A percentile compares a stretch with the other conserved stretches of the same genome.
phyloP scores from a whole-genome alignment of 2,329 filamentous ascomycete species.

The Ophiostoma perfectum region DNA sequence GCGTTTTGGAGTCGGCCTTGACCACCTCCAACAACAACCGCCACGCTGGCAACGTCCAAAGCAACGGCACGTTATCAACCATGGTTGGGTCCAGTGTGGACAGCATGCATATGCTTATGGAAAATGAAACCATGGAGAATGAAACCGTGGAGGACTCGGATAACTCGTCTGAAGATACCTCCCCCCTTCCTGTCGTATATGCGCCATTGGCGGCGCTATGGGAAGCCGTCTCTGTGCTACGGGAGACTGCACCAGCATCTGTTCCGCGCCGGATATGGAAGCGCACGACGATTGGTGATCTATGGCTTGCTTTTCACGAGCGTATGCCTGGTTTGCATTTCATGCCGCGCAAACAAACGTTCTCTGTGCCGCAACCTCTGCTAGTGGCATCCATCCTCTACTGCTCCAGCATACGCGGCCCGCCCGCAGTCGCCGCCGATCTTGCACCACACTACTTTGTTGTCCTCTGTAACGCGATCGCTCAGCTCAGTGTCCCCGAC shows the following conservation, averaged over 20 bases:
- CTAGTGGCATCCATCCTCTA: constrained; percentile 43
- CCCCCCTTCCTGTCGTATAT: constrained; percentile 10
- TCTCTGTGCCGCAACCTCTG: constrained; percentile 40
- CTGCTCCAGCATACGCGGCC: constrained; percentile 31
- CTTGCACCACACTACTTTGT: constrained; percentile 26
- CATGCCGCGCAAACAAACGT: constrained; percentile 39
- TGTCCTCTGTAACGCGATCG: constrained; percentile 24
- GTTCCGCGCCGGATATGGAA: constrained; percentile 20
- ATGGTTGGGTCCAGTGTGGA: neutral
- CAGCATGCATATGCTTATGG: neutral
- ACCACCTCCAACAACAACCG: neutral
- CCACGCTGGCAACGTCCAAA: too few relatives aligned
- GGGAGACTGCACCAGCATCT: neutral
- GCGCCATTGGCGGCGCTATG: constrained; percentile 22
- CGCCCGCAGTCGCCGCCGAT: constrained; percentile 16
- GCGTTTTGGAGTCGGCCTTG: constrained; percentile 17
- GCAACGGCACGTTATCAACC: neutral
- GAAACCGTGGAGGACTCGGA: neutral
- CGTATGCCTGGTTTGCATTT: constrained; percentile 43
- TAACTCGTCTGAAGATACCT: neutral
- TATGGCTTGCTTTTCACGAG: constrained; percentile 35
- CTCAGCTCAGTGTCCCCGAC: constrained; percentile 24
- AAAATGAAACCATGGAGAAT: neutral
- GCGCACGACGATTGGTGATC: constrained; percentile 17
- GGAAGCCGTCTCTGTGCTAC: constrained; percentile 18